Evolutionary conservation across 805 yeast species (phyloP).

Genomic region (Sugiyamaella marilandica): DNA sequence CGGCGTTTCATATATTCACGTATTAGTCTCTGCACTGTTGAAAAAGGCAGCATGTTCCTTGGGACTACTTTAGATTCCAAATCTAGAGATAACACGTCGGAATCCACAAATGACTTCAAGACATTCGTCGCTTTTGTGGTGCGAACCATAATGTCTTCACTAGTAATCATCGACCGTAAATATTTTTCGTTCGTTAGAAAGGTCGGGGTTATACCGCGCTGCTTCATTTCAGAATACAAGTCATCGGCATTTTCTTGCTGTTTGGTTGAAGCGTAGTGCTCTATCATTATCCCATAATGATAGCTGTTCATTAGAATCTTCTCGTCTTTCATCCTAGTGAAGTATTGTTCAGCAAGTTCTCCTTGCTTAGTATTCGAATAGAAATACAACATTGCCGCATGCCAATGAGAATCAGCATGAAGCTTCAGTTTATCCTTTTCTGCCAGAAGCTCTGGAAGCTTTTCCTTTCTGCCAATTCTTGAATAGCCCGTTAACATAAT

Average conservation of each 20-base stretch:
- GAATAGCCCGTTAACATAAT: constrained; percentile 22
- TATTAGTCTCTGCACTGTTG: constrained; percentile 24
- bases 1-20: constrained; percentile 17
- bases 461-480: constrained; percentile 12
- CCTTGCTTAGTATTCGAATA: constrained; percentile 33
- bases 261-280: constrained; percentile 14
- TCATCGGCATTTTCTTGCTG: constrained; percentile 17
- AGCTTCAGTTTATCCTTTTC: constrained; percentile 25
- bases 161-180: constrained; percentile 16
- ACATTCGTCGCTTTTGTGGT: constrained; percentile 12
- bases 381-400: constrained; percentile 30
- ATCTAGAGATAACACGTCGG: constrained; percentile 23
- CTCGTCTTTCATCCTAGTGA: constrained; percentile 23
- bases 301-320: constrained; percentile 4
- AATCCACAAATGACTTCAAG: constrained; percentile 14
- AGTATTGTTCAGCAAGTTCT: constrained; percentile 34
- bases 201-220: constrained; percentile 18
- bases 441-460: constrained; percentile 23
- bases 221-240: constrained; percentile 18
- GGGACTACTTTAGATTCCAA: constrained; percentile 24
- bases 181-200: constrained; percentile 24
- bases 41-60: constrained; percentile 25
- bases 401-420: constrained; percentile 30
- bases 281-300: constrained; percentile 26
- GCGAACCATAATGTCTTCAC: not conserved